Percentiles rank a stretch among this genome's conserved stretches.
These are phyloP conservation scores for Camillea tinctor DNA, from an alignment of 2,329 filamentous ascomycete genomes.

Conservation along the genomic window DNA sequence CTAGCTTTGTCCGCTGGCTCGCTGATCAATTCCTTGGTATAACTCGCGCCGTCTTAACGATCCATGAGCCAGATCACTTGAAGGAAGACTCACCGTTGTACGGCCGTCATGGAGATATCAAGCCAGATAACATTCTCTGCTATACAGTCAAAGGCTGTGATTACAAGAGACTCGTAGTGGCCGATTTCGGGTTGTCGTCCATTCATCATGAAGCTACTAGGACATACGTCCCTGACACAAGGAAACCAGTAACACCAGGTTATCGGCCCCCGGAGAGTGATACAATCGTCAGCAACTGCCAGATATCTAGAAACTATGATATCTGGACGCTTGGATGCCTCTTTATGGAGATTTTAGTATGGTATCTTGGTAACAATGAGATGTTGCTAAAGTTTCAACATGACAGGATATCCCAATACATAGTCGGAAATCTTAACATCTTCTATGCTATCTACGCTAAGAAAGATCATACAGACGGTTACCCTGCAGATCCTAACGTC, in stretches of 20 bases:
- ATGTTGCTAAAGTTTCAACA: not conserved
- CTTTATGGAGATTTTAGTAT: constrained; percentile 13
- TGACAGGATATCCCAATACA: not conserved
- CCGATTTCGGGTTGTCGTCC: constrained; percentile 13
- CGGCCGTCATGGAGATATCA: constrained; percentile 31
- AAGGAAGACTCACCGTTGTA: constrained; percentile 2
- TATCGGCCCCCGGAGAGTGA: constrained; percentile 14
- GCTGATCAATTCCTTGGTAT: constrained; percentile 6
- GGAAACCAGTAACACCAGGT: not conserved
- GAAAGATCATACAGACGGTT: not conserved
- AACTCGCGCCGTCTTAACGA: constrained; percentile 8
- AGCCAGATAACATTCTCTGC: constrained; percentile 18
- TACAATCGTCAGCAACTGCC: constrained; percentile 1
- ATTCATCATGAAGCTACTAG: constrained; percentile 10
- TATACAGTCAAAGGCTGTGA: not conserved
- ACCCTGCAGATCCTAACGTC: not conserved
- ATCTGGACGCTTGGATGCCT: constrained; percentile 17
- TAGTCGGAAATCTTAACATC: not conserved
- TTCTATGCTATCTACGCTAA: not conserved
- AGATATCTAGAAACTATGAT: constrained; percentile 10
- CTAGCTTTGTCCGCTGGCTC: constrained; percentile 7
- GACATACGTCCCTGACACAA: constrained; percentile 5
- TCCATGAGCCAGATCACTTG: constrained; percentile 14
- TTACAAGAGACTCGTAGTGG: constrained; percentile 6
- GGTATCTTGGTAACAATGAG: constrained; percentile 8